Evolutionary conservation across 2,329 filamentous ascomycete species (phyloP).

Genomic region (Fusarium gaditjirri): DNA sequence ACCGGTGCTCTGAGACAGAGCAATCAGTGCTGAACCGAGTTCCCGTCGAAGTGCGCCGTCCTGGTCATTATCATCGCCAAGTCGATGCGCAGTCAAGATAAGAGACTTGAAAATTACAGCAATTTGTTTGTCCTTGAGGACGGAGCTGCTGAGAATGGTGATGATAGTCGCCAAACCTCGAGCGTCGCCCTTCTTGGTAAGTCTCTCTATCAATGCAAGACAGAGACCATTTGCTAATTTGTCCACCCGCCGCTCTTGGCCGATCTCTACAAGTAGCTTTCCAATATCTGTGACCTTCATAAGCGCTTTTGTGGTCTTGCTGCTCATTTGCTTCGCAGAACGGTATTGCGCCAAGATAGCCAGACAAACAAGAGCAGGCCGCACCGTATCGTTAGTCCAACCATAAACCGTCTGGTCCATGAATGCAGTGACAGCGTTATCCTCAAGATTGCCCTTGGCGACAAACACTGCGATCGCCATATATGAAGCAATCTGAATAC

Average conservation of each 20-base stretch:
- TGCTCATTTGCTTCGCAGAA: conserved; percentile 74
- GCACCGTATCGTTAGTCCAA: conserved; percentile 78
- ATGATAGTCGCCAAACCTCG: conserved; percentile 69
- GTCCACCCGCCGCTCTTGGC: conserved; percentile 73
- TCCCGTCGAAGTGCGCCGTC: conserved; percentile 69
- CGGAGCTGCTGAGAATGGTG: conserved; percentile 66
- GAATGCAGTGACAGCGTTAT: conserved; percentile 82
- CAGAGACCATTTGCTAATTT: conserved; percentile 79
- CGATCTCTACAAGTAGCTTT: conserved; percentile 69
- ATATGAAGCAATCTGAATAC: conserved; percentile 87
- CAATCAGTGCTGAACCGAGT: conserved; percentile 74
- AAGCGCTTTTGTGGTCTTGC: conserved; percentile 74
- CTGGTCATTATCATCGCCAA: conserved; percentile 64
- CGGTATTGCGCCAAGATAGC: conserved; percentile 85
- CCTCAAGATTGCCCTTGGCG: conserved; percentile 81
- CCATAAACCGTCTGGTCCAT: conserved; percentile 88
- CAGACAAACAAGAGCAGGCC: conserved; percentile 81
- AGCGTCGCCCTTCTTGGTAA: conserved; percentile 69
- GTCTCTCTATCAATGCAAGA: conserved; percentile 69
- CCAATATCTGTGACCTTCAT: conserved; percentile 71
- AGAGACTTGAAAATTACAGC: conserved; percentile 74
- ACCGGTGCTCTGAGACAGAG: conserved; percentile 69
- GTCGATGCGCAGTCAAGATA: conserved; percentile 67
- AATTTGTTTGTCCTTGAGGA: conserved; percentile 72
- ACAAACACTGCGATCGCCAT: conserved; percentile 90